Conservation (phyloP, 2,329 filamentous ascomycete genomes). For the Piedraia hortae region DNA sequence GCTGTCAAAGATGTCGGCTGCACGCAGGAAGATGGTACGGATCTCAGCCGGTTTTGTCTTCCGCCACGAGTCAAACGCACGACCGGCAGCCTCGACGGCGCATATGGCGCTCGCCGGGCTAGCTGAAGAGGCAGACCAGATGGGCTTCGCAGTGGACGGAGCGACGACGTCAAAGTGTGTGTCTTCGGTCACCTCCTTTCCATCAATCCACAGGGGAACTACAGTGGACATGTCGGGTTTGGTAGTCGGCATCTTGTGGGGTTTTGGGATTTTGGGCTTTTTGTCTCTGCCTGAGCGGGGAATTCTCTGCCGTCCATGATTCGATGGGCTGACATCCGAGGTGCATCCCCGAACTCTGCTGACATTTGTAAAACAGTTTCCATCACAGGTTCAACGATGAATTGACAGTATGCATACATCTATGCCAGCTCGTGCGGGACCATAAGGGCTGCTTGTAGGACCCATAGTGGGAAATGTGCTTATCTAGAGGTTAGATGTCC, state of each 20-base stretch:
- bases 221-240: slow-evolving; percentile 1
- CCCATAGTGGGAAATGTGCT: too few relatives aligned
- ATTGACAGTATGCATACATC: too few relatives aligned
- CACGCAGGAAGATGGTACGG: slow-evolving; percentile 41
- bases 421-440: too few relatives aligned
- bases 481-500: too few relatives aligned
- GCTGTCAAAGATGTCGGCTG: slow-evolving; percentile 33
- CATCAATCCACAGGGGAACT: slow-evolving; percentile 21
- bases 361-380: too few relatives aligned
- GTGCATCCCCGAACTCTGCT: too few relatives aligned
- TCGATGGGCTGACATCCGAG: too few relatives aligned
- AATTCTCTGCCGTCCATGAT: too few relatives aligned
- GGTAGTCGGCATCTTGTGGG: slow-evolving; percentile 1
- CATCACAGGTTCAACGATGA: too few relatives aligned
- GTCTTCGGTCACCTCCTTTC: slow-evolving; percentile 19
- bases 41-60: slow-evolving; percentile 31
- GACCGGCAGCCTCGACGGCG: slow-evolving; percentile 32
- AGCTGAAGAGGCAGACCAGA: slow-evolving; percentile 28
- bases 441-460: too few relatives aligned
- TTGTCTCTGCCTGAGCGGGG: too few relatives aligned
- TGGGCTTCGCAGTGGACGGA: slow-evolving; percentile 25
- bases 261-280: too few relatives aligned
- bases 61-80: slow-evolving; percentile 42
- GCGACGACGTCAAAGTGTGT: slow-evolving; percentile 28
- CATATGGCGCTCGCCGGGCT: slow-evolving; percentile 27